Evolutionary conservation across 2,329 filamentous ascomycete species (phyloP), one percentile per base, ranked within the genome.

Genomic region (Cercospora janseana): DNA sequence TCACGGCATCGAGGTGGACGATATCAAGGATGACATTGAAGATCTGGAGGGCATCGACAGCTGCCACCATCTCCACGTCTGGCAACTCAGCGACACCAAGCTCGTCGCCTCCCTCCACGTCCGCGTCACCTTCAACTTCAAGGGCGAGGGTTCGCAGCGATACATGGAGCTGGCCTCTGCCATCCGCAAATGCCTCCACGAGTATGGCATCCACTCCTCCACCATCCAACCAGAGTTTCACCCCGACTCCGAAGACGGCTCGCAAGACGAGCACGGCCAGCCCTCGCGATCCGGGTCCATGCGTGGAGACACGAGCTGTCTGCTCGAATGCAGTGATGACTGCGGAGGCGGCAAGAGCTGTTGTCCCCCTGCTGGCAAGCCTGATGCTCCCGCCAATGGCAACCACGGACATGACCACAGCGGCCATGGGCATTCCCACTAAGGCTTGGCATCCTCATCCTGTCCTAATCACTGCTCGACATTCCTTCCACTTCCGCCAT

Each of bases 11-110:
- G 85, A 85, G 60, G 82, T 96, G 49, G 86, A 91, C 58, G 88
- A 97, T 52, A 92, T 98, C 69, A 87, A 89, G 59, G 85, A 92
- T 59, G 93, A 98, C 67, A 95, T 98, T 46, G 82, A 91, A 65
- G 74, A 80, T 12, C 81, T 98, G 4, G 86, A 87, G 0, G 91
- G 91, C 32, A 87, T 98, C 40, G 76, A 93, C 54, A 89, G 87
- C 67, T 95, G 90, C 65, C 93, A 98, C 71, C 92, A 98, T 68
- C 79, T 98, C 16, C 93, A 98, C 68, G 90, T 98, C 55, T 98
- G 93, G 93, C 92, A 97, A 70, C 80, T 98, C 26, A 95, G 87
- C 12, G 92, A 97, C 66, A 93, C 90, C 45, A 95, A 96, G 74
- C 78, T 95, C 26, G 86, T 98, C 28, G 92, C 93, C 9, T 93